phyloP scores from a whole-genome alignment of 108 stramenopile species.

The Cylindrotheca fusiformis region DNA sequence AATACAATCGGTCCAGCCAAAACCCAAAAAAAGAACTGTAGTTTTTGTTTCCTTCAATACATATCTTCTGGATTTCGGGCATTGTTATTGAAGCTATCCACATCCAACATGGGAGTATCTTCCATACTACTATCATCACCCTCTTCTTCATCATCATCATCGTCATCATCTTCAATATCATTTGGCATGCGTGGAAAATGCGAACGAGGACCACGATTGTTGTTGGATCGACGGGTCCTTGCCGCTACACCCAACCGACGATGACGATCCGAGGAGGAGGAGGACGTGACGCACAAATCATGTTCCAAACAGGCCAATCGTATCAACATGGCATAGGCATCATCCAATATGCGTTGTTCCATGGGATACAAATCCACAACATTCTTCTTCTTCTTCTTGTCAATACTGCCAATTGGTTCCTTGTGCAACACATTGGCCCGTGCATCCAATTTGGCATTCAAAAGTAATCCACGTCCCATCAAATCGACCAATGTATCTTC shows the following conservation, averaged over 20 bases:
- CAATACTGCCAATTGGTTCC: neutral
- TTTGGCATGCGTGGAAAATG: neutral
- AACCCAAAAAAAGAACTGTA: too few relatives aligned
- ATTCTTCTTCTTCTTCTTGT: constrained; percentile 9
- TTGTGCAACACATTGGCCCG: constrained; percentile 8
- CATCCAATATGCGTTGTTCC: constrained; percentile 35
- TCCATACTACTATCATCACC: constrained; percentile 13
- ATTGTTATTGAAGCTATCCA: constrained; percentile 2
- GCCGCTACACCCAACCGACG: neutral
- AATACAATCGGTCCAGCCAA: too few relatives aligned
- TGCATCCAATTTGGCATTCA: constrained; percentile 12
- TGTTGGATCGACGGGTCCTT: neutral
- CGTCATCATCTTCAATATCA: constrained; percentile 16
- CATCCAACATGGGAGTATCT: constrained; percentile 32
- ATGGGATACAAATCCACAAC: constrained; percentile 5
- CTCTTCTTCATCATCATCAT: constrained; percentile 20
- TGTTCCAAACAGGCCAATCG: constrained; percentile 52
- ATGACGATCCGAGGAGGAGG: constrained; percentile 7
- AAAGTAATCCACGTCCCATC: constrained; percentile 28
- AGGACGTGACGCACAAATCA: constrained; percentile 22
- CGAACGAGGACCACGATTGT: constrained; percentile 7
- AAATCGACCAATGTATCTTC: constrained; percentile 31
- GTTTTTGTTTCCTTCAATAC: constrained; percentile 25
- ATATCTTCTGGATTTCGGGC: constrained; percentile 49
- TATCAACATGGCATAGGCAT: constrained; percentile 46